Percentiles rank a stretch among this genome's conserved stretches.
These are phyloP conservation scores for Verticillium nubilum DNA, from an alignment of 2,329 filamentous ascomycete genomes.

Conservation along the genomic window DNA sequence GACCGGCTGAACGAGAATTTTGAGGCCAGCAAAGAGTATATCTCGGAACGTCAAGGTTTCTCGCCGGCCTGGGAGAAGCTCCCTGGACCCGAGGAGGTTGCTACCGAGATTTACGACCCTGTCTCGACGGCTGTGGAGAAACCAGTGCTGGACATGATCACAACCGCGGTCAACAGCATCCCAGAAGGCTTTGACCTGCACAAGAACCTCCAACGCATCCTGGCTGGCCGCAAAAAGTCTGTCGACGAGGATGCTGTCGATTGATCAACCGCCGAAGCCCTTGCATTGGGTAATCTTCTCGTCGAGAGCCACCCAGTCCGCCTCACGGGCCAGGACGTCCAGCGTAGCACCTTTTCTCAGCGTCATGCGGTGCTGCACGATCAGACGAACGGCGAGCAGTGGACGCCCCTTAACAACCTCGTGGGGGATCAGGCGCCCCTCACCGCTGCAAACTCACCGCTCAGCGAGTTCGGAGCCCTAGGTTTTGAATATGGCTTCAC, in stretches of 20 bases:
- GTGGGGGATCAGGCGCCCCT: conserved; percentile 89
- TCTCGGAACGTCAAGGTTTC: conserved; percentile 80
- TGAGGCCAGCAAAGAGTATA: conserved; percentile 88
- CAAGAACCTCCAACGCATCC: conserved; percentile 94
- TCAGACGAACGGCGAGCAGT: conserved; percentile 86
- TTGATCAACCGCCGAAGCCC: conserved; percentile 93
- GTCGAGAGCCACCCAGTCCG: conserved; percentile 93
- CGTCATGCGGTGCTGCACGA: conserved; percentile 95
- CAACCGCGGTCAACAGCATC: conserved; percentile 66
- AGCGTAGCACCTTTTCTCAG: conserved; percentile 98
- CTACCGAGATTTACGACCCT: conserved; percentile 82
- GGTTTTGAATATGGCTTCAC: conserved; percentile 99
- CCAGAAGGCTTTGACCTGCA: conserved; percentile 87
- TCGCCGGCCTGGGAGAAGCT: conserved; percentile 98
- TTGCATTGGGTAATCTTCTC: conserved; percentile 88
- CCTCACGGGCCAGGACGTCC: conserved; percentile 96
- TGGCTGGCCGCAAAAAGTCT: conserved; percentile 81
- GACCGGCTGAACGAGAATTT: conserved; percentile 98
- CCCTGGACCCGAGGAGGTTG: conserved; percentile 96
- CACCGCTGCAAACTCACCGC: conserved; percentile 92
- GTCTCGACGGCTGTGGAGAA: conserved; percentile 65
- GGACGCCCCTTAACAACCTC: conserved; percentile 85
- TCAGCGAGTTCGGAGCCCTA: conserved; percentile 64
- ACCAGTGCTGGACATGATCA: conserved; percentile 73
- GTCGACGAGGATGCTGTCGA: conserved; percentile 90